These are phyloP conservation scores for Melanopsichium pennsylvanicum DNA, from an alignment of 1,284 basidiomycete genomes.

Conservation along the genomic window DNA sequence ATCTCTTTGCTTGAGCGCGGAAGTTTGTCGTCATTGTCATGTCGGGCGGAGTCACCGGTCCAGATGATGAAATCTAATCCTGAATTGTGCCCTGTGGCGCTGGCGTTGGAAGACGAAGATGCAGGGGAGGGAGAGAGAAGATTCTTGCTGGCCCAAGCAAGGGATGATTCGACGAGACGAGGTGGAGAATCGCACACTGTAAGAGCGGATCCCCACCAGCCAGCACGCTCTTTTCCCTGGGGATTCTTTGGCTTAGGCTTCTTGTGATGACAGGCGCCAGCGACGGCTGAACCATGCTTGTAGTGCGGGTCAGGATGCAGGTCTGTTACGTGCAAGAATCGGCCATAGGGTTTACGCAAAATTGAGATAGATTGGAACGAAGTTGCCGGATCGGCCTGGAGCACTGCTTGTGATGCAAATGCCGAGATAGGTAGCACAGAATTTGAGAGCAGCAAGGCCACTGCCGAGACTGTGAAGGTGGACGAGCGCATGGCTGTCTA, in stretches of 20 bases:
- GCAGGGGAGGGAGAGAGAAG: conserved; percentile 60
- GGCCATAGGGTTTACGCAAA: conserved; percentile 69
- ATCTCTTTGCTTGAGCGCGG: conserved; percentile 86
- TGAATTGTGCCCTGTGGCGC: neutral
- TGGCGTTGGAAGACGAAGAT: neutral
- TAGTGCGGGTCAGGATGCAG: conserved; percentile 79
- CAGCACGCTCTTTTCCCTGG: conserved; percentile 52
- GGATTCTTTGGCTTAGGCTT: conserved; percentile 54
- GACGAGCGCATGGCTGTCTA: conserved; percentile 6
- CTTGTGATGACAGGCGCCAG: conserved; percentile 44
- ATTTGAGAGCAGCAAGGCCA: conserved; percentile 10
- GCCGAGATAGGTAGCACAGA: conserved; percentile 1
- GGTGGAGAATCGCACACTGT: conserved; percentile 88
- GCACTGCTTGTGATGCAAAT: conserved; percentile 9
- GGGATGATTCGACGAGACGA: conserved; percentile 78
- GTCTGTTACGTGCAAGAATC: conserved; percentile 81
- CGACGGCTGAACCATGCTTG: conserved; percentile 69
- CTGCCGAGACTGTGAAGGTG: conserved; percentile 1
- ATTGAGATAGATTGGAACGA: neutral
- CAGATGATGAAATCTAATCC: conserved; percentile 83
- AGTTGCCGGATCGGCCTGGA: conserved; percentile 3
- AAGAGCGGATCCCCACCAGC: conserved; percentile 64
- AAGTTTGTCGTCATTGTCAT: conserved; percentile 82
- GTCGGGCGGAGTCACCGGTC: conserved; percentile 92
- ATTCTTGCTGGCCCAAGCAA: conserved; percentile 80